Percentiles rank a stretch among this genome's conserved stretches.
phyloP scores from a whole-genome alignment of 805 yeast genomes.

The Isabelozyma gotoi region DNA sequence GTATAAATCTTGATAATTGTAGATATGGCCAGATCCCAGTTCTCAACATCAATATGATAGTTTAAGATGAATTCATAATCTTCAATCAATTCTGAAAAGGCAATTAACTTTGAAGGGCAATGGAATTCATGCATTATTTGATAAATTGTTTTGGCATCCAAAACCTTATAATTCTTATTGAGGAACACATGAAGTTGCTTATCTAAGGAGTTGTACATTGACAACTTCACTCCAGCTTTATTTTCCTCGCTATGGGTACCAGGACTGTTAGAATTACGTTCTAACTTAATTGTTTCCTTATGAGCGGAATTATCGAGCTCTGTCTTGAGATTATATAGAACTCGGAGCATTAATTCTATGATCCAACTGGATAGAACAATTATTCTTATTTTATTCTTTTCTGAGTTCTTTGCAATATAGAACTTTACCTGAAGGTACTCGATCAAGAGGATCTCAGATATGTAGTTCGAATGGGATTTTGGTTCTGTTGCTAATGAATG shows the following conservation, averaged over 20 bases:
- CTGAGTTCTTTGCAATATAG: constrained; percentile 18
- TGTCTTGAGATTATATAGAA: constrained; percentile 43
- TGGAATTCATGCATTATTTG: constrained; percentile 71
- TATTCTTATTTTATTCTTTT: constrained; percentile 30
- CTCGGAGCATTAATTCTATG: constrained; percentile 54
- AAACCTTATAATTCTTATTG: constrained; percentile 37
- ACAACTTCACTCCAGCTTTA: constrained; percentile 1
- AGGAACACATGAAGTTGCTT: constrained; percentile 50
- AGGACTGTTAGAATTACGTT: not conserved
- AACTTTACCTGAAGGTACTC: constrained; percentile 36
- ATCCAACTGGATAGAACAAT: constrained; percentile 65
- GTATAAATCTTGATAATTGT: constrained; percentile 49
- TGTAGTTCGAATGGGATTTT: not conserved
- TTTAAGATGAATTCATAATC: constrained; percentile 71
- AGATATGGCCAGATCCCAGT: constrained; percentile 73
- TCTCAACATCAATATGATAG: constrained; percentile 64
- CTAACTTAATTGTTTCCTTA: not conserved
- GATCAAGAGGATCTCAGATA: constrained; percentile 26
- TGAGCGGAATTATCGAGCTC: constrained; percentile 7
- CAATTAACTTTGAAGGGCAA: constrained; percentile 59
- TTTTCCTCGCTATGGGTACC: not conserved
- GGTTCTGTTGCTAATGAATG: not conserved
- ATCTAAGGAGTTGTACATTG: constrained; percentile 6
- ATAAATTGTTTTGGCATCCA: constrained; percentile 71
- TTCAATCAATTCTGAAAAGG: constrained; percentile 62